Conservation (phyloP, 75 land plant genomes). For the Selaginella tamariscina region DNA sequence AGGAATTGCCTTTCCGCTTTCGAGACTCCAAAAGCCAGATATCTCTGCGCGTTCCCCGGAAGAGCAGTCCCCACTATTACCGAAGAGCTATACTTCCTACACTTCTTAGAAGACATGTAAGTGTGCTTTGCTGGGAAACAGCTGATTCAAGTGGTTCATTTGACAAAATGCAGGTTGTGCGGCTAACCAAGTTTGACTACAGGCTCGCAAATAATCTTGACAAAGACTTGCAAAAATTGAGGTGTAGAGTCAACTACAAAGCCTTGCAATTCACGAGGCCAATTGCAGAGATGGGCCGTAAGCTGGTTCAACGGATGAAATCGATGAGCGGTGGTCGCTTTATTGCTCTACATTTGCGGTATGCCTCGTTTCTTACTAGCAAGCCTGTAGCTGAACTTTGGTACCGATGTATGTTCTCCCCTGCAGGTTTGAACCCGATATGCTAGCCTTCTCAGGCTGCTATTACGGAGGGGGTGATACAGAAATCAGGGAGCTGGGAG, state of each 20-base stretch:
- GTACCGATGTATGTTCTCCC: not conserved
- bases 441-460: conserved; percentile 10
- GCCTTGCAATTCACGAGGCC: conserved; percentile 6
- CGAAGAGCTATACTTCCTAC: not conserved
- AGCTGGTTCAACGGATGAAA: conserved; percentile 6
- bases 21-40: not conserved
- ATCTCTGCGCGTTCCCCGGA: conserved; percentile 4
- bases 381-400: not conserved
- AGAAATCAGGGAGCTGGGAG: conserved; percentile 1
- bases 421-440: conserved; percentile 5
- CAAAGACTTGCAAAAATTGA: conserved; percentile 5
- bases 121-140: not conserved
- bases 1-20: not conserved
- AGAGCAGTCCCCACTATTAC: conserved; percentile 8
- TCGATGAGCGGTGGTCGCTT: conserved; percentile 3
- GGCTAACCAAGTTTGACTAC: conserved; percentile 10
- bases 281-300: not conserved
- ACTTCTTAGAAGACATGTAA: not conserved
- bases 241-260: conserved; percentile 7
- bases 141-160: not conserved
- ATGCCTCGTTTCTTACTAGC: not conserved
- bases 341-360: conserved; percentile 8
- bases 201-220: conserved; percentile 1
- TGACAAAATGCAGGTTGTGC: not conserved
- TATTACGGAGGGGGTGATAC: conserved; percentile 7